A percentile compares a stretch with the other conserved stretches of the same genome.
These are phyloP conservation scores for Rhodotorula sp. DNA, from an alignment of 1,284 basidiomycete genomes.

Conservation along the genomic window DNA sequence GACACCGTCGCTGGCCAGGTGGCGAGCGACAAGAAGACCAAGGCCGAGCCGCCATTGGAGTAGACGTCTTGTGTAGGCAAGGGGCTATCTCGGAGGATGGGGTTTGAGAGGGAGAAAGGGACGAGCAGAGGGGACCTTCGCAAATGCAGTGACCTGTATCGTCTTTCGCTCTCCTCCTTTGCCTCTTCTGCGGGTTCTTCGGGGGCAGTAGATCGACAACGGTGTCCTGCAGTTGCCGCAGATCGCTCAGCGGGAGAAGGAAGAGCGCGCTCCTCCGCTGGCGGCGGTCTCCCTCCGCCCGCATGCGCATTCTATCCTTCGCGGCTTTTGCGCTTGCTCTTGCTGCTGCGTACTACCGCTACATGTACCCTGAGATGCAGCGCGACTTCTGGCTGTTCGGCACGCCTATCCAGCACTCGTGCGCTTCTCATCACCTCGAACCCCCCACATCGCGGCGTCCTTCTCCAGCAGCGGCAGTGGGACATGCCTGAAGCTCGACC, in stretches of 20 bases:
- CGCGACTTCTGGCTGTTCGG: conserved; percentile 78
- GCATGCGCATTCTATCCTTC: background rate
- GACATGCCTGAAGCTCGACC: background rate
- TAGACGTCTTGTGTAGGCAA: background rate
- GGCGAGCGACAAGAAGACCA: conserved; percentile 33
- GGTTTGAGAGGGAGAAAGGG: background rate
- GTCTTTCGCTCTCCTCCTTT: too few relatives aligned
- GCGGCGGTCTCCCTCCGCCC: background rate
- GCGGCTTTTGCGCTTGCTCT: background rate
- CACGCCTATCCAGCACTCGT: conserved; percentile 76
- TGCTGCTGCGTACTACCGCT: background rate
- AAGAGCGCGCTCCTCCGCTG: background rate
- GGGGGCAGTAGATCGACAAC: background rate
- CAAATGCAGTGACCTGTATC: background rate
- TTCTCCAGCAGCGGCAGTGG: background rate
- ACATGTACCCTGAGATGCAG: background rate
- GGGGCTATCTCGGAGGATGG: too few relatives aligned
- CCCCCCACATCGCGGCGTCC: background rate
- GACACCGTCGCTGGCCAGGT: conserved; percentile 38
- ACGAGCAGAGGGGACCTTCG: background rate
- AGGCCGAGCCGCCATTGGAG: conserved; percentile 32
- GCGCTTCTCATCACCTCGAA: background rate
- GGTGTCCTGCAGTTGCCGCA: too few relatives aligned
- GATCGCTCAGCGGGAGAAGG: background rate
- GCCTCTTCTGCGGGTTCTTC: background rate